Evolutionary conservation across 495 filamentous ascomycete species (phyloP).

Genomic region (Haplographium delicatum): DNA sequence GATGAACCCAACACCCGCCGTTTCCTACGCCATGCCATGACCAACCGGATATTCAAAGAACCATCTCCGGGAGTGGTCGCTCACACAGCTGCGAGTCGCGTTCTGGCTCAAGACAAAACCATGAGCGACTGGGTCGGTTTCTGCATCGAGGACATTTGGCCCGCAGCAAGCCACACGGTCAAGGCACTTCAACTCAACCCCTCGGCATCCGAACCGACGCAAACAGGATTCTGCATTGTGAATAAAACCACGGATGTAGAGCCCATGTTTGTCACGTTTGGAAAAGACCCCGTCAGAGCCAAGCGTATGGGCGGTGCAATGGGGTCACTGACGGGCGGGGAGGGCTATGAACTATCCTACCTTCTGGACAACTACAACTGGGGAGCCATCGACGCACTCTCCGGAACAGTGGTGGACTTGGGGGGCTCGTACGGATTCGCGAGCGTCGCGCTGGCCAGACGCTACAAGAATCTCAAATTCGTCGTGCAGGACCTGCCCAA

Average conservation of each 20-base stretch:
- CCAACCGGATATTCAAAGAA: slow-evolving; percentile 51
- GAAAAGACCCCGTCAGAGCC: slow-evolving; percentile 39
- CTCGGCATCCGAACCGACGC: slow-evolving; percentile 36
- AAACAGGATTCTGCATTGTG: slow-evolving; percentile 44
- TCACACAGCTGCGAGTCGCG: slow-evolving; percentile 45
- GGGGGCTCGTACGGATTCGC: slow-evolving; percentile 54
- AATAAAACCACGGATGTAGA: slow-evolving; percentile 41
- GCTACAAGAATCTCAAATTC: slow-evolving; percentile 43
- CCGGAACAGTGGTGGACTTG: slow-evolving; percentile 46
- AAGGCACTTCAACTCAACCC: slow-evolving; percentile 29
- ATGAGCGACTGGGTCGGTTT: slow-evolving; percentile 47
- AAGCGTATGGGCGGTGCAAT: slow-evolving; percentile 49
- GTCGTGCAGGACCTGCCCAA: slow-evolving; percentile 52
- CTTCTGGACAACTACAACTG: slow-evolving; percentile 43
- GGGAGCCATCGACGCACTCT: slow-evolving; percentile 31
- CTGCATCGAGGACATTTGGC: slow-evolving; percentile 47
- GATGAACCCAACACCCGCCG: slow-evolving; percentile 43
- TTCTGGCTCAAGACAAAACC: slow-evolving; percentile 37
- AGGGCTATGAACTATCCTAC: slow-evolving; percentile 44
- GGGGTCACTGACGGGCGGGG: slow-evolving; percentile 40
- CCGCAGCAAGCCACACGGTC: slow-evolving; percentile 28
- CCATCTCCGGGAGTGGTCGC: slow-evolving; percentile 41
- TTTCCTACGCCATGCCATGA: slow-evolving; percentile 51
- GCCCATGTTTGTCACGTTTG: slow-evolving; percentile 47
- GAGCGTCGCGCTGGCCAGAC: slow-evolving; percentile 39